Percentiles rank a stretch among this genome's conserved stretches.
Conservation (phyloP, 352 stramenopile genomes). For the Globisporangium abappressorium region DNA sequence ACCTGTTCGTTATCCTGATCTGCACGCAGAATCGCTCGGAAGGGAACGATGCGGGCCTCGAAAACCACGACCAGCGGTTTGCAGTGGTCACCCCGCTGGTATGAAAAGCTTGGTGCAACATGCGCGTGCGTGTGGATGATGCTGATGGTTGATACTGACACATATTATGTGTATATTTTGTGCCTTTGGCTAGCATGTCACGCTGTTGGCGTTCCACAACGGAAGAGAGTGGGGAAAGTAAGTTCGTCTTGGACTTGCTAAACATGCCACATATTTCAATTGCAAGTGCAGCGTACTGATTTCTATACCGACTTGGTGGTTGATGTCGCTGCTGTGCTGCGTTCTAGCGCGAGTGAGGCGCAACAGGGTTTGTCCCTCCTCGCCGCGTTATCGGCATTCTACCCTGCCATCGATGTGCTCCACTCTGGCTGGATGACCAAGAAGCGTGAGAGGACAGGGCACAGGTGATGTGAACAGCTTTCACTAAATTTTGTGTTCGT, state of each 20-base stretch:
- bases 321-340: conserved; percentile 1
- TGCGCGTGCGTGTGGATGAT: not conserved
- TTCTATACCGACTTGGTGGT: not conserved
- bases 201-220: conserved; percentile 73
- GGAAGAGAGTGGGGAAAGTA: conserved; percentile 66
- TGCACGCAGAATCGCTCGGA: conserved; percentile 49
- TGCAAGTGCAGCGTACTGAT: not conserved
- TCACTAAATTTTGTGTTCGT: not conserved
- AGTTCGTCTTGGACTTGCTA: not conserved
- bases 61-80: conserved; percentile 73
- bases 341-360: conserved; percentile 51
- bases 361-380: conserved; percentile 78
- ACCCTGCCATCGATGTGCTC: conserved; percentile 62
- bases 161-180: not conserved
- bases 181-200: conserved; percentile 44
- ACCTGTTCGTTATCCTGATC: not conserved
- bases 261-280: no score
- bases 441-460: conserved; percentile 65
- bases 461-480: conserved; percentile 23
- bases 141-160: not conserved
- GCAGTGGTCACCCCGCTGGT: conserved; percentile 69
- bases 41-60: conserved; percentile 43
- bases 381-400: conserved; percentile 74
- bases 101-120: conserved; percentile 8
- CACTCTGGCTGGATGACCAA: conserved; percentile 76